Evolutionary conservation across 208 protist species (phyloP), one percentile per base, ranked within the genome.

Genomic region (Trypanosomatidae sp.): DNA sequence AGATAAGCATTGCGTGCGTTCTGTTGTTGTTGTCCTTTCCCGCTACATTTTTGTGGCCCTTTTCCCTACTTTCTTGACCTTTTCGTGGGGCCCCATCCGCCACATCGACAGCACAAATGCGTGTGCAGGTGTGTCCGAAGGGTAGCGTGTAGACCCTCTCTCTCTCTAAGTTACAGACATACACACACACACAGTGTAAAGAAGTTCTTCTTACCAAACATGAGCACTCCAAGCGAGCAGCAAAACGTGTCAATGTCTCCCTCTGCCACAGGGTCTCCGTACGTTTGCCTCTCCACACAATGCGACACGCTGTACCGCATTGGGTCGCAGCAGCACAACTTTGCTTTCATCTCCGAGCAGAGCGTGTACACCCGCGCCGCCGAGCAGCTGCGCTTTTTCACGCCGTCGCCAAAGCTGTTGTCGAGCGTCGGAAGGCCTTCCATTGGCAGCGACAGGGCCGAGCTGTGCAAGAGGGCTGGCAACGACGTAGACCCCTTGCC

Each of bases 231-330:
- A 46, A 30, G 19, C n/a, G n/a, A 36, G 33, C 52, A 28, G 30
- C 43, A 43, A 50, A 62, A 0, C 13, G 66, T 36, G 17, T 12
- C 46, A 41, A 44, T 13, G 2, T 15, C 39, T 44, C 25, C 30
- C 3, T 19, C 64, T 17, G 19, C 73, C 7, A 33, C 69, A n/a
- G 72, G 53, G 41, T 72, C 69, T 0, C 69, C 71, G 7, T 85
- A 66, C 52, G 71, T 87, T 30, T 79, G 66, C 33, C 71, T 82
- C 55, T 82, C 72, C 10, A 60, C 52, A 3, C 80, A 76, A 50
- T 81, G 71, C 39, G 71, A 81, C 17, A 17, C 25, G 12, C 71
- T 83, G 4, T 70, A 83, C 65, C 52, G 30, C 13, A 17, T 83
- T 36, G 79, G 69, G 1, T n/a, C n/a, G n/a, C 55, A 59, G 17